Evolutionary conservation across 306 rosid genomes (phyloP).

Genomic region (Hippophae gyantsensis): DNA sequence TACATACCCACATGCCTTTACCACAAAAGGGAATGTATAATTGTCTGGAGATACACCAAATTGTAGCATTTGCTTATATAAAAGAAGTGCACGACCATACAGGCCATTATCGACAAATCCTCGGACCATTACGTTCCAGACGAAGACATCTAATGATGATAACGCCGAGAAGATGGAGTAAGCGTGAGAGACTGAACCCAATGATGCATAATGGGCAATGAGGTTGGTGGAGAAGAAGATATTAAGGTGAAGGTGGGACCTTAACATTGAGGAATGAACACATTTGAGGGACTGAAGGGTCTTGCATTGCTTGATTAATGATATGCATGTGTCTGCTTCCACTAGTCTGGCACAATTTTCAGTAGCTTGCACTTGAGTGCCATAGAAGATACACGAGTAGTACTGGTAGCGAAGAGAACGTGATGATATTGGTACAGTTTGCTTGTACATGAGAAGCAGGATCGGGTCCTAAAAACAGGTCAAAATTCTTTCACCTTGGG

Average conservation of each 20-base stretch:
- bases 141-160: slow-evolving; percentile 18
- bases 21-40: slow-evolving; percentile 32
- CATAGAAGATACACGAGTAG: not conserved
- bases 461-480: too few species aligned
- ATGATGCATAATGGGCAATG: slow-evolving; percentile 24
- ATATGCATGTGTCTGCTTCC: slow-evolving; percentile 14
- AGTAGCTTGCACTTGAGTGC: not conserved
- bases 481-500: too few species aligned
- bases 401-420: not conserved
- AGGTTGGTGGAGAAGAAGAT: slow-evolving; percentile 38
- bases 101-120: slow-evolving; percentile 30
- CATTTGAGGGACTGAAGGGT: slow-evolving; percentile 25
- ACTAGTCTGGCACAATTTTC: not conserved
- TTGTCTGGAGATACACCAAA: slow-evolving; percentile 21
- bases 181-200: slow-evolving; percentile 29
- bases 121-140: slow-evolving; percentile 38
- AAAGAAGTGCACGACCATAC: slow-evolving; percentile 14
- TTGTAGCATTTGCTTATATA: slow-evolving; percentile 25
- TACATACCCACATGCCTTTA: slow-evolving; percentile 29
- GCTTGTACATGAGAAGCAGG: not conserved
- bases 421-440: not conserved
- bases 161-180: slow-evolving; percentile 25
- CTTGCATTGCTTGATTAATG: slow-evolving; percentile 20
- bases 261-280: slow-evolving; percentile 28
- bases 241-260: slow-evolving; percentile 24